Base-by-base conservation (phyloP, 225 moss, liverwort and hornwort genomes). In the Physcomitrellopsis africana region DNA sequence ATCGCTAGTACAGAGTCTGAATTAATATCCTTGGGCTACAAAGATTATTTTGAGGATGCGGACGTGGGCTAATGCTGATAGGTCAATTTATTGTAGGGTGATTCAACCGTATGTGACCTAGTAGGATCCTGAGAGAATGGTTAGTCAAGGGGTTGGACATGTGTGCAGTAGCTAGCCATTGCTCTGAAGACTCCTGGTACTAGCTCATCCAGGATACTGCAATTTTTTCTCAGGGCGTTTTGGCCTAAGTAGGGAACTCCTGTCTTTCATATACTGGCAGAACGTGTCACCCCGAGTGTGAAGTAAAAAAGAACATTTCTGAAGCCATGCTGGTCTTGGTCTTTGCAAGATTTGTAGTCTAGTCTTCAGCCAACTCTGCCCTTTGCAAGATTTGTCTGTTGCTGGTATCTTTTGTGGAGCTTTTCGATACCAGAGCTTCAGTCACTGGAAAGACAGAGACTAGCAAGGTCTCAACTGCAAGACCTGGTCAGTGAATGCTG, bases 1-100 rank as follows among this genome's bases (percentile, higher is more conserved):
- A 32, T 64, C 49, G 67, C 75, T 74, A 70, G 68, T 69, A 76
- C 68, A 69, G 77, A 67, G 84, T 81, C 32, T 37, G 74, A 77
- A 74, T 86, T 82, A 83, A 83, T 81, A 87, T 78, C 89, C 87
- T 82, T 90, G 86, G 66, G 80, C 85, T 82, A 80, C 80, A 48
- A 19, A 70, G 70, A 57, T 57, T 12, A 69, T 74, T 68, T 37
- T 23, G 48, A 49, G 60, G n/a, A 61, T 62, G 55, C 51, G 20
- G 63, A 72, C 77, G 79, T 76, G 87, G 83, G 79, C 82, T 78
- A 68, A 73, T 75, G 82, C 80, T 77, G 74, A 55, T 82, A 85
- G 85, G 65, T 76, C 32, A 37, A 79, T 72, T 89, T 83, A 77
- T 72, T 74, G 68, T 68, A 72, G 76, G 71, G 61, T 66, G 71